Base-by-base conservation (phyloP, 441 rosid genomes). In the Eruca vesicaria region DNA sequence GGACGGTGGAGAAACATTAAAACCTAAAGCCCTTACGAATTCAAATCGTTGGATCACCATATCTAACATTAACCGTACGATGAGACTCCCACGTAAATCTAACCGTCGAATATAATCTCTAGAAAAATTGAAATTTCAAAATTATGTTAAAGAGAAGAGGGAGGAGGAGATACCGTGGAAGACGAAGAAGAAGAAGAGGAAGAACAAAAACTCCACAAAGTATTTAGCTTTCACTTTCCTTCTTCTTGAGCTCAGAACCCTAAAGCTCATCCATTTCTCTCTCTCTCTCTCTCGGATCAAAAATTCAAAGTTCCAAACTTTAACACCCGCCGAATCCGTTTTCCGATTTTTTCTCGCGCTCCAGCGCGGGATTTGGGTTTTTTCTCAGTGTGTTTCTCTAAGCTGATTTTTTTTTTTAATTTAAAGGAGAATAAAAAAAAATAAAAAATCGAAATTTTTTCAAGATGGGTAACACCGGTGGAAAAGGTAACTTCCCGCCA, bases 61-160 rank as follows among this genome's bases (percentile, higher is more conserved):
- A 10, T 72, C 67, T 41, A 43, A 75, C 7, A 6, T 0, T 1
- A 28, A 2, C 85, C 91, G 85, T 86, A 36, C 14, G 91, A 91
- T 89, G 4, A 58, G 65, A 6, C 5, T 5, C 16, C 5, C 43
- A 70, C 55, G 62, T 29, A 61, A 78, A 89, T 91, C 94, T 16
- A 43, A 72, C 94, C 94, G 84, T 91, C 70, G 68, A 86, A 86
- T 84, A 73, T 82, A 68, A 81, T 71, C 38, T 55, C 38, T 55
- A 63, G 79, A 55, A 56, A 86, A 86, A 87, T 86, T 85, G 87
- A 84, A 92, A 86, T 76, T 92, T 92, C 88, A 90, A 92, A 45
- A 90, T 86, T 84, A 83, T 84, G 82, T 65, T 41, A 73, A 80
- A 87, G 91, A 90, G 94, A 85, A 90, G 96, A n/a, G n/a, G n/a